Conservation (phyloP, 116 monocot genomes). For the Papilionanthe hybrid region DNA sequence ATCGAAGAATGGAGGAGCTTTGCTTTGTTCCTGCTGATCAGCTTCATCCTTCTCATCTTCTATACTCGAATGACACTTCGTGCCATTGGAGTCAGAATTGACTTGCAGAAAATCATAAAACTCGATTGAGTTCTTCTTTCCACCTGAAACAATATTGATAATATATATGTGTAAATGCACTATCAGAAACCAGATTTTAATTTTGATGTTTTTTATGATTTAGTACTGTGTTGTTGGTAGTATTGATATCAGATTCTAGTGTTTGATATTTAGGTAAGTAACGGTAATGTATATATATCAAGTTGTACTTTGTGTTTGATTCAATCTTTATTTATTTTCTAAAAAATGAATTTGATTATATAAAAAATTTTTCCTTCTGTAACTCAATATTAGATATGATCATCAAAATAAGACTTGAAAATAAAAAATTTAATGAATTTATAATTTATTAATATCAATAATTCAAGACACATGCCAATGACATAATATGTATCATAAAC, state of each 20-base stretch:
- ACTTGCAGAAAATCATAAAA: conserved; percentile 63
- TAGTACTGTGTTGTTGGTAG: background rate
- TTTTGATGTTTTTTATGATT: background rate
- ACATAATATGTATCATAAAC: no score
- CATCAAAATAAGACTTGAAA: no score
- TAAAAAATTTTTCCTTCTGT: no score
- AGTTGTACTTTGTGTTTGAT: background rate
- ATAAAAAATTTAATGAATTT: background rate
- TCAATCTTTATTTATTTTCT: background rate
- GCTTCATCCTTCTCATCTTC: conserved; percentile 23
- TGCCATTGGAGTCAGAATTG: conserved; percentile 34
- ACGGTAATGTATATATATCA: background rate
- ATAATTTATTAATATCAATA: no score
- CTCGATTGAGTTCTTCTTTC: conserved; percentile 29
- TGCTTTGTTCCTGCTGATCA: conserved; percentile 7
- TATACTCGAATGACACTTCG: conserved; percentile 17
- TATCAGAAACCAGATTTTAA: background rate
- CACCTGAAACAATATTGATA: conserved; percentile 15
- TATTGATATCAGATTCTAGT: background rate
- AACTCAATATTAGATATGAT: background rate
- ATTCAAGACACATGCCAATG: no score
- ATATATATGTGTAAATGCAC: background rate
- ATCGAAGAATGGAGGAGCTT: conserved; percentile 43
- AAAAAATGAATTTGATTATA: no score
- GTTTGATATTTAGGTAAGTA: background rate